Base-by-base conservation (phyloP, 306 rosid genomes). In the Pyrus betulifolia region DNA sequence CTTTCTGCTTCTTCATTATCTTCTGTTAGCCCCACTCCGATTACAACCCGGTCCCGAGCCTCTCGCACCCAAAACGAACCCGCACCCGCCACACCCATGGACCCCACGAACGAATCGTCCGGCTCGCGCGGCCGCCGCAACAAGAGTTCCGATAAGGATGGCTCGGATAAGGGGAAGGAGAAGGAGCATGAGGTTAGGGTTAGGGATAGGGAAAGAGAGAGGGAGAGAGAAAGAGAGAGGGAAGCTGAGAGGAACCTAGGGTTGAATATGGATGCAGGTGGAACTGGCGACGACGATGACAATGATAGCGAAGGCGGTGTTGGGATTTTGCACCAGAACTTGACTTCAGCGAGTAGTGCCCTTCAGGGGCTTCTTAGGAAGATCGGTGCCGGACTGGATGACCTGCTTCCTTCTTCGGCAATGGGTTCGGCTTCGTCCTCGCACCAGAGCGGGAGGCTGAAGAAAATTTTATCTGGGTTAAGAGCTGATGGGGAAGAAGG, bases 401-500 rank as follows among this genome's bases (percentile, higher is more conserved):
- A 96, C 84, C 81, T 96, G 55, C 90, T 96, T 22, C 99, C 99
- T 0, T 84, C 98, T 0, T 84, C 98, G 6, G 98, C 87, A 1
- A 91, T 92, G 82, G 97, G 91, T 14, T 88, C 97, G 1, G 88
- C 88, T 0, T 89, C 99, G 1, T 78, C 91, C 0, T 96, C 97
- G 6, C 98, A 96, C 75, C 99, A 96, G 88, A 92, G 89, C 25
- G 98, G 99, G 31, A 87, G 98, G 78, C 80, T 92, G 77, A 96
- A 96, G 88, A 96, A 96, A 74, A 96, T 92, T 18, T 84, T 96
- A 9, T 83, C 93, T 51, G 98, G 97, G 71, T 71, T 96, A 79
- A 72, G 99, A 67, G 97, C 98, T 0, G 99, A 96, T 46, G 96
- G 98, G 25, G 99, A 96, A 79, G 98, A 96, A 87, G 99, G 98